phyloP scores from a whole-genome alignment of 768 basidiomycete genomes.

The Termitomyces eurrhizus region DNA sequence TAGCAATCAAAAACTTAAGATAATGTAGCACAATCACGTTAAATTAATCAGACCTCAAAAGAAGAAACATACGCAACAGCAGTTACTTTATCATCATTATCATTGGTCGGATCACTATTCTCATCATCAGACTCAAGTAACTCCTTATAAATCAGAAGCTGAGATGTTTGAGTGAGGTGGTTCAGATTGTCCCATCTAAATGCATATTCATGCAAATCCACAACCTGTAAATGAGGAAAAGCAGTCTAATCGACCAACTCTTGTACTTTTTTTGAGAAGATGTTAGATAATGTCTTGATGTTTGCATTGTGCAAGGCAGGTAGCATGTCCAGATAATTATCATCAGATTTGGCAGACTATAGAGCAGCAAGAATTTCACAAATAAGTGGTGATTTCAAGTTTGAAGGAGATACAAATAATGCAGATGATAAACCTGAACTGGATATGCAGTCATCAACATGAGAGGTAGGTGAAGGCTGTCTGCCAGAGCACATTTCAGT shows the following conservation, averaged over 20 bases:
- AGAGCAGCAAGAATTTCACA: neutral
- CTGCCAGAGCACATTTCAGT: too few species aligned
- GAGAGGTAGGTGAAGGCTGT: neutral
- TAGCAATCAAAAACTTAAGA: too few species aligned
- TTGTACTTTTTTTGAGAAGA: neutral
- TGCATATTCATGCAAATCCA: neutral
- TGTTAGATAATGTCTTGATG: neutral
- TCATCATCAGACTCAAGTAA: neutral
- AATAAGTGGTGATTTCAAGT: neutral
- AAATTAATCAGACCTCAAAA: neutral
- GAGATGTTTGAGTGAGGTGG: neutral
- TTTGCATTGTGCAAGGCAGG: neutral
- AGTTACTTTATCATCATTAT: neutral
- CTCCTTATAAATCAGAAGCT: neutral
- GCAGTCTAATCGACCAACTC: neutral
- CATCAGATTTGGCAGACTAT: neutral
- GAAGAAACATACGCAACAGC: neutral
- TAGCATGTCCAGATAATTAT: neutral
- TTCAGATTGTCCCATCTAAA: neutral
- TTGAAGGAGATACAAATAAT: too few species aligned
- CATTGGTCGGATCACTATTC: too few species aligned
- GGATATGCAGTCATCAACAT: neutral
- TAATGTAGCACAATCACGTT: too few species aligned
- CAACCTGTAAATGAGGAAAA: neutral
- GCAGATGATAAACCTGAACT: neutral